These are phyloP conservation scores for Poa pratensis DNA, from an alignment of 176 grass and related monocot genomes.

Conservation along the genomic window DNA sequence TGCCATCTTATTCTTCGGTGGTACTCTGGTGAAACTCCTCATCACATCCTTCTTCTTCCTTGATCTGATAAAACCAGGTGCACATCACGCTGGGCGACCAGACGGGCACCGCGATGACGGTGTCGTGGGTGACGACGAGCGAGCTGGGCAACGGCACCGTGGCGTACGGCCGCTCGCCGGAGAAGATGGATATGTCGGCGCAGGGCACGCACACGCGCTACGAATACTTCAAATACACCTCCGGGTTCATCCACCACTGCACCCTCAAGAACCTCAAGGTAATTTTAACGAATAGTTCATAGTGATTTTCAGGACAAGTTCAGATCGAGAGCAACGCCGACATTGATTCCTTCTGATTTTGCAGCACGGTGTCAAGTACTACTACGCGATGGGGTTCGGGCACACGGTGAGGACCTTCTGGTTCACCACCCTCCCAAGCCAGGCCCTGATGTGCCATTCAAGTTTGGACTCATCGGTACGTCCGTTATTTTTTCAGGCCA, in stretches of 20 bases:
- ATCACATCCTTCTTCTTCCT: background rate
- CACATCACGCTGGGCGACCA: constrained; percentile 72
- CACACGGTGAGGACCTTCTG: constrained; percentile 59
- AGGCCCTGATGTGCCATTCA: constrained; percentile 58
- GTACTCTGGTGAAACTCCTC: background rate
- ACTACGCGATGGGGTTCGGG: constrained; percentile 60
- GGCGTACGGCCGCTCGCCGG: constrained; percentile 44
- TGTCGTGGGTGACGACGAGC: constrained; percentile 70
- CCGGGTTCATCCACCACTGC: constrained; percentile 81
- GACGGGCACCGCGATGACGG: constrained; percentile 52
- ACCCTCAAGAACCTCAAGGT: constrained; percentile 53
- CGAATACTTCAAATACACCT: constrained; percentile 66
- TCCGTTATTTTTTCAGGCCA: background rate
- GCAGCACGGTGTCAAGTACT: constrained; percentile 57
- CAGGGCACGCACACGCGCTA: constrained; percentile 52
- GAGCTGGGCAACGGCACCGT: constrained; percentile 56
- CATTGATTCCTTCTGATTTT: background rate
- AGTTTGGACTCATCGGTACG: constrained; percentile 63
- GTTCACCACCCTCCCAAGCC: constrained; percentile 58
- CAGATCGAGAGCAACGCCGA: background rate
- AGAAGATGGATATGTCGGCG: constrained; percentile 38
- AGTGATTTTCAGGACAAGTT: background rate
- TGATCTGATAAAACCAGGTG: constrained; percentile 46
- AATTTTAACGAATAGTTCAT: constrained; percentile 4
- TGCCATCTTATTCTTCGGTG: background rate